These are phyloP conservation scores for Corchorus capsularis DNA, from an alignment of 345 rosid genomes.

Conservation along the genomic window DNA sequence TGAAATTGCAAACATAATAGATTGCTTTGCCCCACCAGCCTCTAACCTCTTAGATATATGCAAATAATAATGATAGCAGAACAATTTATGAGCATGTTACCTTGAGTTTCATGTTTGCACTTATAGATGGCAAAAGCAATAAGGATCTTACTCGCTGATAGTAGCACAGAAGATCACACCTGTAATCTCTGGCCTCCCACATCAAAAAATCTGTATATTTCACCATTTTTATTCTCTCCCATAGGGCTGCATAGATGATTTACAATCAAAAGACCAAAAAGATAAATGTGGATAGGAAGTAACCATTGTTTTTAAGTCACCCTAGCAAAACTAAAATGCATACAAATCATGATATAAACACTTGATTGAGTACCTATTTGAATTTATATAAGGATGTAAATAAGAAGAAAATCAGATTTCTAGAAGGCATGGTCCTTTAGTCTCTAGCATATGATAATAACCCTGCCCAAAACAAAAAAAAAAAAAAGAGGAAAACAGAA, in stretches of 20 bases:
- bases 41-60: no score
- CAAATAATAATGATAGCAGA: no score
- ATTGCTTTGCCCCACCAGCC: no score
- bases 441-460: no score
- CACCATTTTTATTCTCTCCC: conserved; percentile 93
- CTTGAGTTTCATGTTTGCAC: no score
- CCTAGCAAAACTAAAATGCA: background rate
- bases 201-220: conserved; percentile 94
- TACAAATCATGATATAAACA: background rate
- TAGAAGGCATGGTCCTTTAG: no score
- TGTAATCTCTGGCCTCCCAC: conserved; percentile 98
- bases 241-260: conserved; percentile 70
- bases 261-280: conserved; percentile 4
- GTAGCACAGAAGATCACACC: conserved; percentile 98
- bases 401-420: background rate
- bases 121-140: conserved; percentile 6
- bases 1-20: no score
- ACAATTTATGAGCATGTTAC: no score
- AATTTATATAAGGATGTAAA: conserved; percentile 4
- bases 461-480: no score
- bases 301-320: conserved; percentile 8
- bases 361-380: background rate
- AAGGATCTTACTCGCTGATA: conserved; percentile 89
- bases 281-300: background rate
- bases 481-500: no score